Percentiles rank a stretch among this genome's conserved stretches.
phyloP scores from a whole-genome alignment of 2,329 filamentous ascomycete genomes.

The Amauroascus verrucosus region DNA sequence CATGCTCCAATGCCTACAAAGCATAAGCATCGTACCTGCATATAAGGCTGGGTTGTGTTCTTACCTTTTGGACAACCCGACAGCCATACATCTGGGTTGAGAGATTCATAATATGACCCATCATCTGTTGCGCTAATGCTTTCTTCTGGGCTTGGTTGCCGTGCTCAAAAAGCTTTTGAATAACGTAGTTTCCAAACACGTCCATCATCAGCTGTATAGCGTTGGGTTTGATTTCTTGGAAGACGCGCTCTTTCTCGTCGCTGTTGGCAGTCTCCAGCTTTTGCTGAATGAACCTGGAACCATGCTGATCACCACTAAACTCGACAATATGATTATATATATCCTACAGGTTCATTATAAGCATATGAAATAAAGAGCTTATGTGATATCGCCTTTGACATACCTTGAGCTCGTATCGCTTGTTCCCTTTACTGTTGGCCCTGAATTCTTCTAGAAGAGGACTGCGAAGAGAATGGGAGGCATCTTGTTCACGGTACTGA shows the following conservation, averaged over 20 bases:
- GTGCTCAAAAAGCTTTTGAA: constrained; percentile 95
- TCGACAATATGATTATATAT: constrained; percentile 83
- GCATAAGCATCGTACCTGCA: constrained; percentile 6
- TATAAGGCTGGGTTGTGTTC: constrained; percentile 11
- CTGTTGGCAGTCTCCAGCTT: constrained; percentile 89
- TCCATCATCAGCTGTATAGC: constrained; percentile 85
- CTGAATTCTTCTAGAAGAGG: constrained; percentile 70
- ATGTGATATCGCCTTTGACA: not conserved
- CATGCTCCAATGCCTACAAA: constrained; percentile 68
- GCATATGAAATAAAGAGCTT: not conserved
- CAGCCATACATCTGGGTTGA: constrained; percentile 89
- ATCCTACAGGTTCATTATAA: constrained; percentile 41
- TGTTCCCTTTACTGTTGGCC: constrained; percentile 59
- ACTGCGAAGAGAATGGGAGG: constrained; percentile 56
- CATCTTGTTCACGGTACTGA: constrained; percentile 48
- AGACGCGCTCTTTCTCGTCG: constrained; percentile 87
- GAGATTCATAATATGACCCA: constrained; percentile 66
- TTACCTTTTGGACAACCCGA: constrained; percentile 85
- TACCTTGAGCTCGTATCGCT: constrained; percentile 69
- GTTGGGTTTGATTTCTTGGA: constrained; percentile 76
- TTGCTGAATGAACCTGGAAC: constrained; percentile 87
- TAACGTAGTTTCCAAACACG: constrained; percentile 96
- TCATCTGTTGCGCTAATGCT: constrained; percentile 75
- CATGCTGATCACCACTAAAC: constrained; percentile 91
- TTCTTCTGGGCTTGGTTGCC: constrained; percentile 91